Evolutionary conservation across 2,329 filamentous ascomycete genomes (phyloP).

Genomic region (Ceratocystis albifundus): DNA sequence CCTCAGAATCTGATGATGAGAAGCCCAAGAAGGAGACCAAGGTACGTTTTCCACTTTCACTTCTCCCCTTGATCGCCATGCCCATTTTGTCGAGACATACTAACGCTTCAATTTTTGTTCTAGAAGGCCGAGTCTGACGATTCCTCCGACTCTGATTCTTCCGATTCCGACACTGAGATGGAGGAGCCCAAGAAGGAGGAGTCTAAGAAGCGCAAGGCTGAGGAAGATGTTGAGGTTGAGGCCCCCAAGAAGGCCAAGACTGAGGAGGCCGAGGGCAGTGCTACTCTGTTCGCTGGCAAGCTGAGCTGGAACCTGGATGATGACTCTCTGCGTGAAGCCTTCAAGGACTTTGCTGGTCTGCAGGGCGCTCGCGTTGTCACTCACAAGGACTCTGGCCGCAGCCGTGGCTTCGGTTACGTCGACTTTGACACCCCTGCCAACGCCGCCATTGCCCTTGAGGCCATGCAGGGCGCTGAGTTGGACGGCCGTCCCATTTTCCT

Average conservation of each 20-base stretch:
- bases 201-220: slow-evolving; percentile 40
- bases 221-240: slow-evolving; percentile 37
- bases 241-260: slow-evolving; percentile 57
- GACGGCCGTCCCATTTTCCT: slow-evolving; percentile 67
- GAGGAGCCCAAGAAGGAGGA: slow-evolving; percentile 30
- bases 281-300: slow-evolving; percentile 69
- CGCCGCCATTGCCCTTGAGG: slow-evolving; percentile 60
- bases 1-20: slow-evolving; percentile 29
- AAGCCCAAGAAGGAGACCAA: slow-evolving; percentile 26
- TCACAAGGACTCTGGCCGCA: slow-evolving; percentile 67
- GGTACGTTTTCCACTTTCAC: slow-evolving; percentile 15
- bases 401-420: slow-evolving; percentile 88
- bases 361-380: slow-evolving; percentile 67
- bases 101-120: slow-evolving; percentile 27
- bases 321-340: slow-evolving; percentile 66
- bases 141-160: slow-evolving; percentile 29
- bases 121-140: slow-evolving; percentile 27
- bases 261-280: slow-evolving; percentile 38
- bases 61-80: not conserved
- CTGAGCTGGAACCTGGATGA: slow-evolving; percentile 87
- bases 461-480: slow-evolving; percentile 62
- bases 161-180: slow-evolving; percentile 29
- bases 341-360: slow-evolving; percentile 66
- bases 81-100: slow-evolving; percentile 1
- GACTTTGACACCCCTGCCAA: slow-evolving; percentile 62